These are phyloP conservation scores for Eucalyptus decipiens DNA, from an alignment of 345 rosid species.

Conservation along the genomic window DNA sequence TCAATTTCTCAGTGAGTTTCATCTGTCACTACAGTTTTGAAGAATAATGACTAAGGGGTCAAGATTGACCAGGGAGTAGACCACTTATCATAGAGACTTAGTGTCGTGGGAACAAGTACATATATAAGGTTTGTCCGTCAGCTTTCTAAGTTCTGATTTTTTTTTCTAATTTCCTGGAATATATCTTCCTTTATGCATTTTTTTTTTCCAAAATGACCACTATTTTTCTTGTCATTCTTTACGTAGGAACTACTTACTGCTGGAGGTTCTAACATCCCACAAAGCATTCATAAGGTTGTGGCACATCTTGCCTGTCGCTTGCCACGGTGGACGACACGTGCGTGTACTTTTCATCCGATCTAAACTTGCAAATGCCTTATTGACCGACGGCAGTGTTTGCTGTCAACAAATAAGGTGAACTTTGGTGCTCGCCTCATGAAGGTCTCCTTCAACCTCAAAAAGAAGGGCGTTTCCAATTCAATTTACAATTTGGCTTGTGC, in stretches of 20 bases:
- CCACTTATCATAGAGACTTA: not conserved
- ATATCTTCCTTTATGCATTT: not conserved
- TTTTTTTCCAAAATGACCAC: not conserved
- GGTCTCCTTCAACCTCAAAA: not conserved
- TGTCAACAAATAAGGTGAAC: not conserved
- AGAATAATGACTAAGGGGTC: not conserved
- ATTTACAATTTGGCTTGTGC: not conserved
- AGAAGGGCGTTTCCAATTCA: not conserved
- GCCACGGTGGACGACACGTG: conserved; percentile 60
- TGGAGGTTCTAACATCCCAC: conserved; percentile 12
- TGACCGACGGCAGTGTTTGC: not conserved
- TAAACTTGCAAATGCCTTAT: not conserved
- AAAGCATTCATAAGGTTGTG: too few species aligned
- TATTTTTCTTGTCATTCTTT: not conserved
- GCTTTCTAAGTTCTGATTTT: not conserved
- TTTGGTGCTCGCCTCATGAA: not conserved
- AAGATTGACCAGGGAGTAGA: not conserved
- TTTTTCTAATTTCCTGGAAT: not conserved
- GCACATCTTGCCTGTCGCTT: conserved; percentile 21
- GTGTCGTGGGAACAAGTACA: not conserved
- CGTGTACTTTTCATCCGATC: not conserved
- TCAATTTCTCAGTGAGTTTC: not conserved
- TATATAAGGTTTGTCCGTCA: conserved; percentile 23
- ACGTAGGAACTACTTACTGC: conserved; percentile 49
- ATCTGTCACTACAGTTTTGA: not conserved